Conservation (phyloP, 805 yeast genomes). For the Starmerella davenportii region DNA sequence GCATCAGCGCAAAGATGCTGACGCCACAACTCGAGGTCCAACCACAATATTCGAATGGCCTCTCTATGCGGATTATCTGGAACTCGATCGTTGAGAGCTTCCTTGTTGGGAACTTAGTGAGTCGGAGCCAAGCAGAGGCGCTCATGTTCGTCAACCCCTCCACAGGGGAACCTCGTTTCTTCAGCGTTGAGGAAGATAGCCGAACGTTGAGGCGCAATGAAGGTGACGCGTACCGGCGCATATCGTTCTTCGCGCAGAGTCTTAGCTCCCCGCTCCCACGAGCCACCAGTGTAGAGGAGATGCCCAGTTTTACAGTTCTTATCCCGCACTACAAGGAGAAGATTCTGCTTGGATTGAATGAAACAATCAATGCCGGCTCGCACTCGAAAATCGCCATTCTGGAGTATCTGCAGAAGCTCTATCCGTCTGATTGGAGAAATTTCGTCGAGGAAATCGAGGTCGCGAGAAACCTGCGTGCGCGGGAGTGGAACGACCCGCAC, state of each 20-base stretch:
- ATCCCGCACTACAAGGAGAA: slow-evolving; percentile 80
- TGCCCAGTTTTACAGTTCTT: slow-evolving; percentile 71
- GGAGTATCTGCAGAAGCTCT: slow-evolving; percentile 58
- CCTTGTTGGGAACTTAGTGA: slow-evolving; percentile 63
- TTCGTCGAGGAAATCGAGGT: slow-evolving; percentile 49
- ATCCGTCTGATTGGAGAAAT: slow-evolving; percentile 61
- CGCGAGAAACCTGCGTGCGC: not conserved
- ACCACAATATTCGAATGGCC: not conserved
- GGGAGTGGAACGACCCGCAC: not conserved
- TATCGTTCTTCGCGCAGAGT: slow-evolving; percentile 81
- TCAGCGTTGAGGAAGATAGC: slow-evolving; percentile 61
- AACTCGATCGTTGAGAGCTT: slow-evolving; percentile 65
- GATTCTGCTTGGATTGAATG: slow-evolving; percentile 55
- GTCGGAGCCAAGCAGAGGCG: slow-evolving; percentile 53
- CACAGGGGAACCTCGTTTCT: slow-evolving; percentile 49
- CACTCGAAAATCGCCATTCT: slow-evolving; percentile 50
- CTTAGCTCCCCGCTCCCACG: slow-evolving; percentile 72
- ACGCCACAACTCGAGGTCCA: slow-evolving; percentile 29
- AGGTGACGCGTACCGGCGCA: slow-evolving; percentile 53
- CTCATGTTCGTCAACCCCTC: slow-evolving; percentile 38
- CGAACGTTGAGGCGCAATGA: slow-evolving; percentile 32
- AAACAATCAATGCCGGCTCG: slow-evolving; percentile 54
- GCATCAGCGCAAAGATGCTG: slow-evolving; percentile 54
- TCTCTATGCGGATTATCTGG: slow-evolving; percentile 34
- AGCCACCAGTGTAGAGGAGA: slow-evolving; percentile 41